Percentiles rank a stretch among this genome's conserved stretches.
Conservation (phyloP, 306 rosid genomes). For the Elaeagnus macrophylla region DNA sequence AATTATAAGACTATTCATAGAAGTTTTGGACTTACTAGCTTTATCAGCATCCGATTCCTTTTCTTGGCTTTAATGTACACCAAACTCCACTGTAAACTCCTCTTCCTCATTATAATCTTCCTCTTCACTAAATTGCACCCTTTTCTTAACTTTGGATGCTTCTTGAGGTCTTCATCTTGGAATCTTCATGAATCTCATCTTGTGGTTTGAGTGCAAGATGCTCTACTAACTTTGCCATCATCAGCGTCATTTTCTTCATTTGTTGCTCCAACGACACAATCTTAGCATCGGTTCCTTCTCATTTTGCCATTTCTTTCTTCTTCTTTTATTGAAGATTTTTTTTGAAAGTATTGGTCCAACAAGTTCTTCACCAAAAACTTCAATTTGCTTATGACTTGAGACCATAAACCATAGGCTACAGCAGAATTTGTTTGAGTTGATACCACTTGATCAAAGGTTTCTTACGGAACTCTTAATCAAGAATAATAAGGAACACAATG, state of each 20-base stretch:
- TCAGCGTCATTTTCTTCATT: background rate
- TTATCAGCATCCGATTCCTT: background rate
- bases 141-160: background rate
- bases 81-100: background rate
- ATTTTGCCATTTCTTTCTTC: background rate
- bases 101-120: background rate
- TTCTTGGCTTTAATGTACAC: background rate
- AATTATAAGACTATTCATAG: background rate
- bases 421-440: background rate
- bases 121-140: background rate
- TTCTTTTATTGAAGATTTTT: background rate
- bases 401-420: background rate
- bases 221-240: background rate
- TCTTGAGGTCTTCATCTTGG: background rate
- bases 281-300: background rate
- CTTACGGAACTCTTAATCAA: background rate
- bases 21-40: background rate
- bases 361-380: background rate
- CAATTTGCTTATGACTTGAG: background rate
- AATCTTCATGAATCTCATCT: background rate
- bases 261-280: background rate
- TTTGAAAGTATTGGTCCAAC: background rate
- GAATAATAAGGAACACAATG: background rate
- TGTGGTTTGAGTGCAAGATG: background rate
- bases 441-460: constrained; percentile 5